Base-by-base conservation (phyloP, 176 grass and related monocot species). In the Musa acuminata region DNA sequence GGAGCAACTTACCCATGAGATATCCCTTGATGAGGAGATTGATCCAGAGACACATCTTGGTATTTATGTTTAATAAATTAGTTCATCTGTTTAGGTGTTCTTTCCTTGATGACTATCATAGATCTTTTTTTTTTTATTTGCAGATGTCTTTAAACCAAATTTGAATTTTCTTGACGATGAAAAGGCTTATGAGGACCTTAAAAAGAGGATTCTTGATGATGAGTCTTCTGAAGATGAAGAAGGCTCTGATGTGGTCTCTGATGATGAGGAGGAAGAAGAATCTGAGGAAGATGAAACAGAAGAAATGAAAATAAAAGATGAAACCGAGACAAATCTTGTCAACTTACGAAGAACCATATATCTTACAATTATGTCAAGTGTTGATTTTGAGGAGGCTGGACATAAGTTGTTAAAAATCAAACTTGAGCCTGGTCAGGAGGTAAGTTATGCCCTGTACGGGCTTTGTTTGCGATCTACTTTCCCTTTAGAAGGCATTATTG, bases 361-460 rank as follows among this genome's bases (percentile, higher is more conserved):
- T 85, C 84, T 98, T 35, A 98, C 95, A 54, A 98, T 98, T 49
- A 98, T 98, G 88, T 98, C 95, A 2, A 98, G 95, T 79, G 90
- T 98, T 83, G 95, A 98, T 87, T 98, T 98, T 83, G 95, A 98
- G 81, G 95, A 98, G 89, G 95, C 95, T 80, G 95, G 95, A 21
- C 95, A 98, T 77, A 94, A 98, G 73, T 87, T 98, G 51, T 75
- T 98, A 71, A 98, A 98, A 80, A 94, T 98, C 82, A 94, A 98
- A 77, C 90, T 98, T 11, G 90, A 98, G 80, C 90, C 95, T 83
- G 95, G 95, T 74, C 90, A 98, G 77, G 95, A 98, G 86, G 95
- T 98, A 80, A 89, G 83, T 43, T 52, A 51, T 62, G 16, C 22
- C 75, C 23, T 80, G 49, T 14, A 1, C 52, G n/a, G 55, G 24